Conservation (phyloP, 768 basidiomycete species). For the Lactarius vividus region DNA sequence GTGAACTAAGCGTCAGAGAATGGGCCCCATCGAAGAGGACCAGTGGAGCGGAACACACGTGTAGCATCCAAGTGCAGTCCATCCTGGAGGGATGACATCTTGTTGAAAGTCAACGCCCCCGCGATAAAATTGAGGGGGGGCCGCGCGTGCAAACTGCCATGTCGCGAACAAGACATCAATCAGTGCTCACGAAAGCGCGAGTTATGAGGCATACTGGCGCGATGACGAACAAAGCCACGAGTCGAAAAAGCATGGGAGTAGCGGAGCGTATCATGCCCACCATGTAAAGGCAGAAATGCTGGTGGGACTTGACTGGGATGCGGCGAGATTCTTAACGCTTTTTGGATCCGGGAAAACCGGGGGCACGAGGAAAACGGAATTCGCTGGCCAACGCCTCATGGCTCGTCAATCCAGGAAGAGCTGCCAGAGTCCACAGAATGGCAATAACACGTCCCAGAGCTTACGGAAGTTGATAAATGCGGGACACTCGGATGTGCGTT, state of each 20-base stretch:
- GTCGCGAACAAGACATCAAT: background rate
- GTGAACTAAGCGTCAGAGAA: constrained; percentile 34
- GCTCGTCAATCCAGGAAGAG: constrained; percentile 1
- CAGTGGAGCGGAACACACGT: constrained; percentile 40
- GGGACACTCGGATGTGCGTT: background rate
- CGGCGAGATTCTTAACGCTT: constrained; percentile 8
- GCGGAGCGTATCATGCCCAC: constrained; percentile 12
- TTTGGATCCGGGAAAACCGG: background rate
- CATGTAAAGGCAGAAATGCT: constrained; percentile 14
- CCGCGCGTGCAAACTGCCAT: constrained; percentile 6
- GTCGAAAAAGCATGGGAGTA: constrained; percentile 9
- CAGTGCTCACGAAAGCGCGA: background rate
- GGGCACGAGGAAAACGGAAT: background rate
- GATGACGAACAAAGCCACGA: background rate
- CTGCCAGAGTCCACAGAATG: constrained; percentile 5
- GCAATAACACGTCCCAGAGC: background rate
- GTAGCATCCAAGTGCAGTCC: constrained; percentile 61
- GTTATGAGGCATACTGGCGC: constrained; percentile 1
- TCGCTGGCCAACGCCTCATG: background rate
- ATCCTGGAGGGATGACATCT: constrained; percentile 46
- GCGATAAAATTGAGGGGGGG: background rate
- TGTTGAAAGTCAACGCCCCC: constrained; percentile 8
- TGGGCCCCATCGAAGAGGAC: background rate
- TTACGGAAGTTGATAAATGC: constrained; percentile 6
- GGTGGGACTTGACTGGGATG: background rate